Conservation (phyloP, 2,329 filamentous ascomycete genomes). For the Sporothrix mexicana region DNA sequence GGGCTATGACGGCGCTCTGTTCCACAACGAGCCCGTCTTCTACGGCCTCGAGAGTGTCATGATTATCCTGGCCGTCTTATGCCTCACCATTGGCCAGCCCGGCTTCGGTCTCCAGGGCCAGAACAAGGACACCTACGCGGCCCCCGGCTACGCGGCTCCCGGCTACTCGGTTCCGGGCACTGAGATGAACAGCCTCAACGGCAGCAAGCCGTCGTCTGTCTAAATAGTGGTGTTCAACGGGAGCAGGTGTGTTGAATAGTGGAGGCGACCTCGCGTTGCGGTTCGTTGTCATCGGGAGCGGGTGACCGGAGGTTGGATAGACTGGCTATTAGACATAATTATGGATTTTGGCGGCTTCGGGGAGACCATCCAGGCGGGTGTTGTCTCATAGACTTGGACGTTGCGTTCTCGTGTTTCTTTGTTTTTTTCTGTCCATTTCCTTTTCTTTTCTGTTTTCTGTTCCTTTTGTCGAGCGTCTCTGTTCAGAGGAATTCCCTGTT, state of each 20-base stretch:
- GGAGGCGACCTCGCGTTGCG: neutral
- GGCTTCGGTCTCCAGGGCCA: slow-evolving; percentile 36
- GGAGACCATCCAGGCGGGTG: neutral
- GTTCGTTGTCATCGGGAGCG: neutral
- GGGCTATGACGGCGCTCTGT: slow-evolving; percentile 63
- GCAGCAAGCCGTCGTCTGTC: slow-evolving; percentile 24
- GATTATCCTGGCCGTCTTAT: slow-evolving; percentile 36
- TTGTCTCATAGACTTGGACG: neutral
- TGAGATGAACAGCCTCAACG: slow-evolving; percentile 21
- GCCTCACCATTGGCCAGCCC: slow-evolving; percentile 36
- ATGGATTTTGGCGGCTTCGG: neutral
- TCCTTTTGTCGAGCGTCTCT: neutral
- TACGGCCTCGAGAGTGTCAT: slow-evolving; percentile 59
- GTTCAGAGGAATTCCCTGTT: neutral
- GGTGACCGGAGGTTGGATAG: neutral
- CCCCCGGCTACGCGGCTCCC: neutral
- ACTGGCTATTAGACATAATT: neutral
- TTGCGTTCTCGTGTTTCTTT: too few species aligned
- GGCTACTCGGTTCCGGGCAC: slow-evolving; percentile 7
- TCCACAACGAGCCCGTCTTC: slow-evolving; percentile 58
- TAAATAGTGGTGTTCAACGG: neutral
- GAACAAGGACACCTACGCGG: neutral
- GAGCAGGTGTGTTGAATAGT: neutral
- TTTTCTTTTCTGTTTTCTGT: neutral
- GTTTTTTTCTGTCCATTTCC: neutral